These are phyloP conservation scores for Candida cerambycidarum DNA, from an alignment of 805 yeast genomes.

Conservation along the genomic window DNA sequence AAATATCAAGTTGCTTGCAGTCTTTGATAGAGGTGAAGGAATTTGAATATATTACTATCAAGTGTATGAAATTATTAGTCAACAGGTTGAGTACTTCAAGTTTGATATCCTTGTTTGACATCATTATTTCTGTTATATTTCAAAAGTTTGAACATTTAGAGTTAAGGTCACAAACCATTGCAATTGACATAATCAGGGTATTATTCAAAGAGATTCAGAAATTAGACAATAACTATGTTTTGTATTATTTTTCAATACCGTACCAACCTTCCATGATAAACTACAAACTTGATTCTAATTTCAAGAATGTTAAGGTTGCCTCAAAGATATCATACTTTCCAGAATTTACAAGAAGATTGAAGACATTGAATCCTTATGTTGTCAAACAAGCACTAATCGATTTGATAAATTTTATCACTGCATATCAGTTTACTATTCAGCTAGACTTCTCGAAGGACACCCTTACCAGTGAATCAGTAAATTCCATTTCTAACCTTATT, in stretches of 20 bases:
- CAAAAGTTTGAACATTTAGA: conserved; percentile 63
- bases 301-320: conserved; percentile 31
- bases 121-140: conserved; percentile 68
- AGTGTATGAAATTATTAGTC: conserved; percentile 67
- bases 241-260: conserved; percentile 55
- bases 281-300: conserved; percentile 16
- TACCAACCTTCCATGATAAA: conserved; percentile 38
- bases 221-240: conserved; percentile 39
- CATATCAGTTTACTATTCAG: conserved; percentile 52
- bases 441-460: conserved; percentile 25
- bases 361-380: conserved; percentile 66
- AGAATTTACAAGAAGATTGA: conserved; percentile 56
- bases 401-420: conserved; percentile 50
- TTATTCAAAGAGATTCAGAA: conserved; percentile 31
- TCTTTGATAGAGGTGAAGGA: conserved; percentile 66
- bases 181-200: conserved; percentile 49
- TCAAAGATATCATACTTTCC: conserved; percentile 39
- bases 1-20: conserved; percentile 81
- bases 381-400: conserved; percentile 72
- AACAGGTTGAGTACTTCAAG: conserved; percentile 54
- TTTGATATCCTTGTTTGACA: conserved; percentile 66
- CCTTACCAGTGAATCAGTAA: conserved; percentile 7
- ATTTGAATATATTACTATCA: conserved; percentile 59
- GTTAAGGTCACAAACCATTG: conserved; percentile 47
- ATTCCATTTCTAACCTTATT: conserved; percentile 45